These are phyloP conservation scores for Pholiota molesta DNA, from an alignment of 768 basidiomycete genomes.

Conservation along the genomic window DNA sequence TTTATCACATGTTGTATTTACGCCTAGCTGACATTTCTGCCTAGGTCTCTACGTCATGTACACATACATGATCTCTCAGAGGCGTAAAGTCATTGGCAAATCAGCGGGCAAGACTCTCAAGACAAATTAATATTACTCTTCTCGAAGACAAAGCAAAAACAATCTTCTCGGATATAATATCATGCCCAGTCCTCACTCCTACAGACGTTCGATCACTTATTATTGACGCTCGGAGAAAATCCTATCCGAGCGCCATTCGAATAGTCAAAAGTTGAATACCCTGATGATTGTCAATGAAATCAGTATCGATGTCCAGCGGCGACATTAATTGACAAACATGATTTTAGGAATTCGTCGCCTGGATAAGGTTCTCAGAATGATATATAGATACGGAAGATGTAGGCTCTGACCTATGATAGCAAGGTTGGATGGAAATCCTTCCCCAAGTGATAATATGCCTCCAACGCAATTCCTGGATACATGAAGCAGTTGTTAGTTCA, in stretches of 20 bases:
- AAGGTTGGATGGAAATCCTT: conserved; percentile 51
- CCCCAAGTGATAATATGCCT: conserved; percentile 50
- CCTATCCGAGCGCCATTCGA: conserved; percentile 56
- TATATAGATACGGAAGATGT: not conserved
- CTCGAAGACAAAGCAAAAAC: not conserved
- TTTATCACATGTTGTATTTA: not conserved
- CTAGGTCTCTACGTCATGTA: conserved; percentile 55
- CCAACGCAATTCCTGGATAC: conserved; percentile 53
- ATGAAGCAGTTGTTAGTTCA: not conserved
- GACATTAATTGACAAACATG: conserved; percentile 44
- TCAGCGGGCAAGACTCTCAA: conserved; percentile 26
- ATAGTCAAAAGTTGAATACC: conserved; percentile 67
- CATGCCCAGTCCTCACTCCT: not conserved
- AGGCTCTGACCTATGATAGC: conserved; percentile 55
- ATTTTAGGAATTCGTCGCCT: conserved; percentile 69
- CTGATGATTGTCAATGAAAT: conserved; percentile 30
- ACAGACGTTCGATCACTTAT: conserved; percentile 22
- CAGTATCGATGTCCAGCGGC: not conserved
- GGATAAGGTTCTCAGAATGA: not conserved
- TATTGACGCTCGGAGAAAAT: conserved; percentile 58
- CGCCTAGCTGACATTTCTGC: not conserved
- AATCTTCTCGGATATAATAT: not conserved
- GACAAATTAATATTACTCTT: conserved; percentile 19
- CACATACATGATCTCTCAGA: conserved; percentile 56
- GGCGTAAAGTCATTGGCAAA: conserved; percentile 46